phyloP scores from a whole-genome alignment of 257 asterid genomes.

The Solanum peruvianum region DNA sequence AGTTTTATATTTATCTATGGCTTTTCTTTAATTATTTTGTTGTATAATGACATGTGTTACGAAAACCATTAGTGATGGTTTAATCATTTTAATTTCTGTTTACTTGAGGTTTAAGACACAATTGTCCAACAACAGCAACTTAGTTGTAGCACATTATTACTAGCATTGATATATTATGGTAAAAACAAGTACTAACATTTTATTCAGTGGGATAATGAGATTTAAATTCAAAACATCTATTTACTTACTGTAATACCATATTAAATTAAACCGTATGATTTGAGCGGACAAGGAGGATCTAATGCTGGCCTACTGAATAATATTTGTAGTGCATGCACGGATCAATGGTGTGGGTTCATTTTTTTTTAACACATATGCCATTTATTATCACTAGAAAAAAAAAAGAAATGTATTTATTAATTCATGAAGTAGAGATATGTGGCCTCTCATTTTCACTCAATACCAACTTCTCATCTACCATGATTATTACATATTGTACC shows the following conservation, averaged over 20 bases:
- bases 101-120: background rate
- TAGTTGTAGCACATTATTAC: background rate
- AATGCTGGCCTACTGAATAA: background rate
- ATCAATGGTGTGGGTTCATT: background rate
- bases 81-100: background rate
- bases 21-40: background rate
- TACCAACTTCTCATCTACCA: background rate
- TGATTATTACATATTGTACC: background rate
- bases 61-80: background rate
- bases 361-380: background rate
- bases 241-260: background rate
- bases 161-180: background rate
- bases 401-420: background rate
- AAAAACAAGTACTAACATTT: background rate
- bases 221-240: accelerated
- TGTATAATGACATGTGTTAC: background rate
- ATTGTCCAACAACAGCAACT: background rate
- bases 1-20: background rate
- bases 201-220: too few species aligned
- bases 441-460: background rate
- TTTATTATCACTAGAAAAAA: background rate
- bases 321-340: background rate
- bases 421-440: background rate
- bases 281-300: background rate
- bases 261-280: background rate